Evolutionary conservation across 176 grass and related monocot genomes (phyloP).

Genomic region (Triticum aestivum): IWGSC_CS_RefSeq_v2.1 NC_057807.1:246587856-246588355

Average conservation of each 20-base stretch:
- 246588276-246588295: slow-evolving; percentile 60
- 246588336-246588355: slow-evolving; percentile 43
- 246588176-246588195: slow-evolving; percentile 71
- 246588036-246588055: slow-evolving; percentile 27
- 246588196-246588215: slow-evolving; percentile 12
- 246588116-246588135: slow-evolving; percentile 49
- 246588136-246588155: slow-evolving; percentile 58
- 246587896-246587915: no score
- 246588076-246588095: slow-evolving; percentile 71
- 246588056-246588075: slow-evolving; percentile 49
- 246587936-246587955: no score
- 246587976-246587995: background rate
- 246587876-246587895: no score
- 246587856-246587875: no score
- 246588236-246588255: background rate
- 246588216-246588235: background rate
- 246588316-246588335: slow-evolving; percentile 64
- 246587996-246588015: background rate
- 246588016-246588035: background rate
- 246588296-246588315: slow-evolving; percentile 58
- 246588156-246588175: slow-evolving; percentile 51
- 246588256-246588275: slow-evolving; percentile 8
- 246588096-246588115: slow-evolving; percentile 42
- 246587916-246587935: no score
- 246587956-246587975: background rate